phyloP scores from a whole-genome alignment of 1,139 yeast genomes.

The Diutina sp. region DNA sequence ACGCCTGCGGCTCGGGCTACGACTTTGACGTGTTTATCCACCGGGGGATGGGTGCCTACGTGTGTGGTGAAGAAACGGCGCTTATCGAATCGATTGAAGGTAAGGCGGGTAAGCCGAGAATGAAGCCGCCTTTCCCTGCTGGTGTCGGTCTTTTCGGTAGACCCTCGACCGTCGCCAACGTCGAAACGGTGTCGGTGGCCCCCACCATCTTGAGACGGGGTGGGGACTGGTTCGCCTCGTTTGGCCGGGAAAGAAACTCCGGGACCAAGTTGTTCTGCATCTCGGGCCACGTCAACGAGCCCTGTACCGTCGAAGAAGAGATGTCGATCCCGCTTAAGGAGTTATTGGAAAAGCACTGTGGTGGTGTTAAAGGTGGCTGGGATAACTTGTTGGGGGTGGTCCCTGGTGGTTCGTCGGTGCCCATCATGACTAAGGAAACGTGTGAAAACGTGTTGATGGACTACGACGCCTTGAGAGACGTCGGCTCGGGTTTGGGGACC shows the following conservation, averaged over 20 bases:
- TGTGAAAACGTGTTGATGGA: slow-evolving; percentile 72
- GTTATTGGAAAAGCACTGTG: slow-evolving; percentile 76
- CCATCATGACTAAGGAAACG: slow-evolving; percentile 54
- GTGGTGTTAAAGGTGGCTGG: slow-evolving; percentile 87
- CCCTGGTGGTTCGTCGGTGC: slow-evolving; percentile 86
- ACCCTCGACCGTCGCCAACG: slow-evolving; percentile 82
- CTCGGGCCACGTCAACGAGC: slow-evolving; percentile 83
- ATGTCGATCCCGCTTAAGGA: slow-evolving; percentile 81
- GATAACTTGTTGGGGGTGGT: slow-evolving; percentile 75
- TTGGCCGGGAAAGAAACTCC: slow-evolving; percentile 73
- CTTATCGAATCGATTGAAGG: slow-evolving; percentile 81
- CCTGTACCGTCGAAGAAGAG: slow-evolving; percentile 87
- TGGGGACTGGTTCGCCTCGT: slow-evolving; percentile 70
- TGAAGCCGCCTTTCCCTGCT: slow-evolving; percentile 91
- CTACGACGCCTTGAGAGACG: slow-evolving; percentile 73
- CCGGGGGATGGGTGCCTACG: slow-evolving; percentile 86
- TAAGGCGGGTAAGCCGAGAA: slow-evolving; percentile 84
- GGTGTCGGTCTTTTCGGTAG: slow-evolving; percentile 87
- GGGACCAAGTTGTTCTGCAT: slow-evolving; percentile 79
- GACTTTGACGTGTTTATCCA: slow-evolving; percentile 72
- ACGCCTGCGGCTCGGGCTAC: slow-evolving; percentile 81
- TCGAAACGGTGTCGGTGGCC: slow-evolving; percentile 80
- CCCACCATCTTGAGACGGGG: slow-evolving; percentile 85
- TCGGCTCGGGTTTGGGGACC: slow-evolving; percentile 79
- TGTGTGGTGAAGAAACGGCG: slow-evolving; percentile 88